Base-by-base conservation (phyloP, 306 rosid species). In the Corylus americana region DNA sequence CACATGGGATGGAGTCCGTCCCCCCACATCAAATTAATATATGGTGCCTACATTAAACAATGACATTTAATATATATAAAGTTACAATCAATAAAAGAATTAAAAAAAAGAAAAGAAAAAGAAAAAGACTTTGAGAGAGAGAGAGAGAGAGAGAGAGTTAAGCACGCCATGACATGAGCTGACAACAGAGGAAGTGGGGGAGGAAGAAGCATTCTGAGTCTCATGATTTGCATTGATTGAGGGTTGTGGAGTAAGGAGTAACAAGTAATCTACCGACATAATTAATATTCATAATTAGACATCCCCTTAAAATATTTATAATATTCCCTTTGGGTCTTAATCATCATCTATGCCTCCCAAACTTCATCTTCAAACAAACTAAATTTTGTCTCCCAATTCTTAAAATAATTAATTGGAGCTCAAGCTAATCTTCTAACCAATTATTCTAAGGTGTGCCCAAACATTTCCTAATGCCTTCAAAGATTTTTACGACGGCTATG, bases 201-300 rank as follows among this genome's bases (percentile, higher is more conserved):
- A 78, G 71, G 44, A 85, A 67, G 61, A 63, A 61, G 72, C 74
- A 44, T 48, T 57, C 55, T 42, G 8, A 77, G 76, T 55, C 70
- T 74, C 22, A 50, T 87, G 83, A 88, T 86, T 78, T 86, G 88
- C 85, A 78, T 72, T 84, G 80, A 88, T 83, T 51, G 78, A 55
- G 86, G 73, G 51, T 9, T 8, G 80, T 64, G 62, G 82, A 18
- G 54, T 55, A 39, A 70, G 44, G 83, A 85, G 87, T 84, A 79
- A 84, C 59, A 74, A 78, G 73, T 76, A 84, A 78, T 85, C 76
- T 47, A 77, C 81, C 55, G 73, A 81, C 87, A 90, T 74, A 77
- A 72, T 73, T 42, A 85, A 49, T 50, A 74, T 74, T 9, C 55
- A 76, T 81, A 75, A 85, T 88, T 37, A 85, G 71, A 48, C 80